Percentiles rank a stretch among this genome's conserved stretches.
These are phyloP conservation scores for Straminergon stramineum DNA, from an alignment of 225 moss, liverwort and hornwort genomes.

Conservation along the genomic window DNA sequence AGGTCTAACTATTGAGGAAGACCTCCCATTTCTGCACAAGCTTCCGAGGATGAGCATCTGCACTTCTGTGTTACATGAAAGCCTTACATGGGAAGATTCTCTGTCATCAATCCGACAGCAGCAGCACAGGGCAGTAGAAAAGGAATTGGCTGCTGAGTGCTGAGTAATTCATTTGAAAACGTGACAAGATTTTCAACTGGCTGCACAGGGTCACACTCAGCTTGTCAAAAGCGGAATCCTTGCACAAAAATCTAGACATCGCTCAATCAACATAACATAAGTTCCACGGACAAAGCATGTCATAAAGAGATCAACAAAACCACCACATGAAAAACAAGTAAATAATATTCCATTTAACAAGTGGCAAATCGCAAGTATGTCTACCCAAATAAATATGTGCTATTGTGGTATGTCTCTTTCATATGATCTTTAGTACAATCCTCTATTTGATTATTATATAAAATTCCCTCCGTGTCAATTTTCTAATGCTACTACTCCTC, in stretches of 20 bases:
- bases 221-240: background rate
- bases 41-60: background rate
- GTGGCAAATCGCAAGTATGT: background rate
- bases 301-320: background rate
- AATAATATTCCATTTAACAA: background rate
- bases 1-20: background rate
- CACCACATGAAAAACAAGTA: background rate
- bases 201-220: constrained; percentile 6
- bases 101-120: background rate
- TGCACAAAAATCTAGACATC: background rate
- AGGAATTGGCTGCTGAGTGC: background rate
- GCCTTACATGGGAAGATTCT: background rate
- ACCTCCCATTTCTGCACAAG: background rate
- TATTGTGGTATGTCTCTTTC: background rate
- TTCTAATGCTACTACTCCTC: background rate
- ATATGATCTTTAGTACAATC: background rate
- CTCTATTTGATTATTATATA: background rate
- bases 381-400: background rate
- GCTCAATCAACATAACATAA: background rate
- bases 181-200: background rate
- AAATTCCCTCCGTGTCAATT: no score
- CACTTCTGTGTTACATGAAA: background rate
- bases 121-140: background rate
- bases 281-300: background rate
- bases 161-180: background rate